A percentile compares a stretch with the other conserved stretches of the same genome.
phyloP scores from a whole-genome alignment of 2,329 filamentous ascomycete genomes.

The Colletotrichum higginsianum region DNA sequence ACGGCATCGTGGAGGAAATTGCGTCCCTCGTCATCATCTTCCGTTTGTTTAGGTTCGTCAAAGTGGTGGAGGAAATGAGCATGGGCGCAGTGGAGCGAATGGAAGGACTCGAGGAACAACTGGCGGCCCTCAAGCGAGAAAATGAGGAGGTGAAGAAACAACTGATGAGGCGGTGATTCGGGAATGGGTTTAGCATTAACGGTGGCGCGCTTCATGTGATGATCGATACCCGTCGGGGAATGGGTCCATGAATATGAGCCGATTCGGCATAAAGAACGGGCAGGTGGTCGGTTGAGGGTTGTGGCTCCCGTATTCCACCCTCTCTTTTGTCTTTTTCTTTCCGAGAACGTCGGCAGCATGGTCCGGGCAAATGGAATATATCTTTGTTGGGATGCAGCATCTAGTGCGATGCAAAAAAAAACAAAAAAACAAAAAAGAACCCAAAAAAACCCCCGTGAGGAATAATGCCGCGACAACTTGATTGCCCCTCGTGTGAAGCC shows the following conservation, averaged over 20 bases:
- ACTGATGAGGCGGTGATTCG: conserved; percentile 30
- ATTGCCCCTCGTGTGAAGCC: background rate
- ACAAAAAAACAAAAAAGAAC: background rate
- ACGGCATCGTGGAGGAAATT: conserved; percentile 73
- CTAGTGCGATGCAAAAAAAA: background rate
- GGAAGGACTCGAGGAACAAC: conserved; percentile 67
- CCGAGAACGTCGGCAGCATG: background rate
- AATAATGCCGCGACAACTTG: background rate
- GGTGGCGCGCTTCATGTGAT: conserved; percentile 3
- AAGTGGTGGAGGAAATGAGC: conserved; percentile 79
- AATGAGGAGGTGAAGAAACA: conserved; percentile 53
- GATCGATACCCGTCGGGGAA: background rate
- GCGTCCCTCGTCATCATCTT: conserved; percentile 77
- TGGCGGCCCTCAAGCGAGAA: conserved; percentile 67
- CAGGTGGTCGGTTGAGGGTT: conserved; percentile 10
- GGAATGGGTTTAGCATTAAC: background rate
- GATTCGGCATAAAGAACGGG: conserved; percentile 9
- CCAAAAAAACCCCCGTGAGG: background rate
- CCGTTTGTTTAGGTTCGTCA: conserved; percentile 78
- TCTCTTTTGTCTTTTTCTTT: background rate
- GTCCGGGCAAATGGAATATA: conserved; percentile 7
- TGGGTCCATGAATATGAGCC: conserved; percentile 28
- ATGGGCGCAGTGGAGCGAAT: conserved; percentile 75
- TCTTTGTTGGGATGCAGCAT: background rate
- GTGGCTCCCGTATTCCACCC: background rate